Conservation (phyloP, 1,284 basidiomycete species). For the Moesziomyces parantarcticus region DNA sequence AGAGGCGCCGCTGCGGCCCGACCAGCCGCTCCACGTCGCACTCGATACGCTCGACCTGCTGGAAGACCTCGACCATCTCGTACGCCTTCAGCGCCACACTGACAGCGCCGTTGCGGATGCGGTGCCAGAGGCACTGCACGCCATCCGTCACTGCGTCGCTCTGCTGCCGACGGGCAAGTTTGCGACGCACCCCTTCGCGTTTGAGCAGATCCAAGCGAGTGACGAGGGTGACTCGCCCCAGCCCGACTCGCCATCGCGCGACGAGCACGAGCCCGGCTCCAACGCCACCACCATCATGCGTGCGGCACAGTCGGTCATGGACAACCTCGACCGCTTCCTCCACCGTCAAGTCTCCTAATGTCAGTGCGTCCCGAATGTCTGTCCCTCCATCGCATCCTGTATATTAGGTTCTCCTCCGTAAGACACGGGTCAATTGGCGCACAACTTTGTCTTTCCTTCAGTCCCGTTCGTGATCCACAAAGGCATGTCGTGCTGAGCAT, state of each 20-base stretch:
- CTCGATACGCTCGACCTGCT: conserved; percentile 44
- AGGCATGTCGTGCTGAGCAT: no score
- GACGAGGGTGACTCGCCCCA: conserved; percentile 18
- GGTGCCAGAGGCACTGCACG: conserved; percentile 13
- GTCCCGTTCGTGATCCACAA: no score
- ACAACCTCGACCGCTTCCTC: conserved; percentile 37
- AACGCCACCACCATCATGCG: conserved; percentile 28
- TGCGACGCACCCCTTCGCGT: conserved; percentile 19
- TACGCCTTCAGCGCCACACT: conserved; percentile 4
- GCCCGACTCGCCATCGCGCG: background rate
- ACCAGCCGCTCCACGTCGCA: conserved; percentile 41
- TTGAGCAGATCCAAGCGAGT: conserved; percentile 28
- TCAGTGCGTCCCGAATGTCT: background rate
- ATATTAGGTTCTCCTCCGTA: background rate
- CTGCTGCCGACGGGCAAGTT: conserved; percentile 21
- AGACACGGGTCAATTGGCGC: background rate
- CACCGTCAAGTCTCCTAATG: conserved; percentile 1
- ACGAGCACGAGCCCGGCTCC: background rate
- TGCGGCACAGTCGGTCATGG: conserved; percentile 27
- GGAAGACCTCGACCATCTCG: conserved; percentile 35
- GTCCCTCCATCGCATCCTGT: conserved; percentile 2
- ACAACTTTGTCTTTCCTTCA: background rate
- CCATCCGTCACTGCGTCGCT: conserved; percentile 19
- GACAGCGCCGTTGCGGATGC: conserved; percentile 1
- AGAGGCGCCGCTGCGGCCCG: conserved; percentile 21